phyloP scores from a whole-genome alignment of 192 early-diverging fungal genomes.

The Backusella mclennaniae region DNA sequence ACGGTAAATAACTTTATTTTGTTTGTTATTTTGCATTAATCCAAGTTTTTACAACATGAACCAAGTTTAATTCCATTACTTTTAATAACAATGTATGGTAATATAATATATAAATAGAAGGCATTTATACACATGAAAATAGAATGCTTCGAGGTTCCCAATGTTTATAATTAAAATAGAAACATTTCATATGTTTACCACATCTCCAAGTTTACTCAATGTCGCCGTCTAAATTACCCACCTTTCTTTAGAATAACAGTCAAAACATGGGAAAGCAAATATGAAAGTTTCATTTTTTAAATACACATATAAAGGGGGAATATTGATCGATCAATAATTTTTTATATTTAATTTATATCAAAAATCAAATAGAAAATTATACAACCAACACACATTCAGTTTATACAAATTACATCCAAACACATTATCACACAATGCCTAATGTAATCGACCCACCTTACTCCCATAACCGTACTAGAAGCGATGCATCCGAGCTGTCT shows the following conservation, averaged over 20 bases:
- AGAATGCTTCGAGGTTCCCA: background rate
- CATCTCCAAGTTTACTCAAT: background rate
- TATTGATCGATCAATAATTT: background rate
- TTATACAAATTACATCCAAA: background rate
- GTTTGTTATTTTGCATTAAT: background rate
- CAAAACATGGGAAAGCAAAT: background rate
- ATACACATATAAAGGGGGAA: background rate
- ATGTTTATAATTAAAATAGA: background rate
- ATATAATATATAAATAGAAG: background rate
- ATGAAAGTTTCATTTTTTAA: background rate
- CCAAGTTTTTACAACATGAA: background rate
- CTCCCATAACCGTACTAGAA: background rate
- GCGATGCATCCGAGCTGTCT: background rate
- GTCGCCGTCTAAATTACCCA: background rate
- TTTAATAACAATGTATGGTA: background rate
- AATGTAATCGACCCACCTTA: background rate
- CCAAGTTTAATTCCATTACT: background rate
- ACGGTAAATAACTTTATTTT: background rate
- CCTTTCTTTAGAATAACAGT: background rate
- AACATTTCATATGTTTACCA: background rate
- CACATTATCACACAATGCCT: background rate
- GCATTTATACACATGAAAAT: background rate
- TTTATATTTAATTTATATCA: background rate
- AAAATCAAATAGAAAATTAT: background rate
- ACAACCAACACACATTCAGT: background rate